Evolutionary conservation across 768 basidiomycete genomes (phyloP).

Genomic region (Solioccasus polychromus): DNA sequence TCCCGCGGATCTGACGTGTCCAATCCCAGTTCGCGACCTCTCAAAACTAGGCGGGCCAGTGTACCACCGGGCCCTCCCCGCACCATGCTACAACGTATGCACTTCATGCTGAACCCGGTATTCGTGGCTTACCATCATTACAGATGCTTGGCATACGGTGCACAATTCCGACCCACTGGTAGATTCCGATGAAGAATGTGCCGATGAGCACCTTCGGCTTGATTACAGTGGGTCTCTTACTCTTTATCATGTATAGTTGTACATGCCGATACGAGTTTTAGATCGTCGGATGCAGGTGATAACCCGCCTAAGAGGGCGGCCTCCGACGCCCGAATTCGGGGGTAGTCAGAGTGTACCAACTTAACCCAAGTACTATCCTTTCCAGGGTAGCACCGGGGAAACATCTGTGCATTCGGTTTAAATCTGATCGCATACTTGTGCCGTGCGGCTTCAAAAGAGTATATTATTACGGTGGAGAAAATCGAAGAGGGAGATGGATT

Average conservation of each 20-base stretch:
- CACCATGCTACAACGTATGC: conserved; percentile 68
- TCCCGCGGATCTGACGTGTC: conserved; percentile 21
- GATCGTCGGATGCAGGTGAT: conserved; percentile 63
- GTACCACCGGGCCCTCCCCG: conserved; percentile 35
- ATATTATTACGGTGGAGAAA: conserved; percentile 24
- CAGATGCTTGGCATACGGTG: conserved; percentile 74
- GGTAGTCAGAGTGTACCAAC: conserved; percentile 9
- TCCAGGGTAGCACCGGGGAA: not conserved
- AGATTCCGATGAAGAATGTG: conserved; percentile 72
- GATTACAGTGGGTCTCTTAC: conserved; percentile 55
- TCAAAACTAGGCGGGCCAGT: conserved; percentile 24
- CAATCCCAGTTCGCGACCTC: conserved; percentile 21
- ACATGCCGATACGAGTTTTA: conserved; percentile 24
- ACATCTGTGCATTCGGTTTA: conserved; percentile 2
- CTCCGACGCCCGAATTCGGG: conserved; percentile 54
- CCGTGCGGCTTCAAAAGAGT: conserved; percentile 22
- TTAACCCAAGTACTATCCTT: not conserved
- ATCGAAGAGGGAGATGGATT: conserved; percentile 15
- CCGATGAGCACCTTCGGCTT: conserved; percentile 59
- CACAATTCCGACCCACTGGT: conserved; percentile 66
- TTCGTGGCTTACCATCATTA: conserved; percentile 3
- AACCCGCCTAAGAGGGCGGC: conserved; percentile 52
- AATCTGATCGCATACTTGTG: conserved; percentile 8
- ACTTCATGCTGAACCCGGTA: not conserved
- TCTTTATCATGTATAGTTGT: not conserved